phyloP scores from a whole-genome alignment of 441 rosid species.

The Populus hybrid region DNA sequence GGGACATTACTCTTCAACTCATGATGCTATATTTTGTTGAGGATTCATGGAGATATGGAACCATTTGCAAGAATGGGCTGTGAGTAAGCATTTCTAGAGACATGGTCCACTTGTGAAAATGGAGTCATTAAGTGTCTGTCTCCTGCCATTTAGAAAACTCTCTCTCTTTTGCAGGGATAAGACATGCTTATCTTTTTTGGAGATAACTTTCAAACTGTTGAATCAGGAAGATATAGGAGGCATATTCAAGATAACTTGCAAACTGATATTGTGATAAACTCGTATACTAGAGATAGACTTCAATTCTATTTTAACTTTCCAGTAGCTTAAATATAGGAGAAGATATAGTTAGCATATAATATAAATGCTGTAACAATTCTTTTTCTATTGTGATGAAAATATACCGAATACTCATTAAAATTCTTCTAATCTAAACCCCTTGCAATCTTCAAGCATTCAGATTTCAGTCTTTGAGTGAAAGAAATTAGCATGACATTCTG shows the following conservation, averaged over 20 bases:
- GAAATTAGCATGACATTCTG: not conserved
- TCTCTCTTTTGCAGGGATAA: too few species aligned
- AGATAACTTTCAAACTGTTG: not conserved
- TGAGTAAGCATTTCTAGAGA: not conserved
- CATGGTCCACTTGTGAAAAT: not conserved
- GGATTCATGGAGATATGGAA: not conserved
- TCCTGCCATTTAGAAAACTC: not conserved
- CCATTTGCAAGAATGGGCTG: not conserved
- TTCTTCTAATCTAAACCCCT: too few species aligned
- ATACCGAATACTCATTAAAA: too few species aligned
- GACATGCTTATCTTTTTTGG: not conserved
- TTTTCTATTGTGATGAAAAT: conserved; percentile 7
- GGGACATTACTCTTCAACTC: not conserved
- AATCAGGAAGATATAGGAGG: not conserved
- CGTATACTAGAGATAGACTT: not conserved
- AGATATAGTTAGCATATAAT: not conserved
- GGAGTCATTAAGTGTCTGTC: not conserved
- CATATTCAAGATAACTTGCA: not conserved
- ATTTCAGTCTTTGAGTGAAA: not conserved
- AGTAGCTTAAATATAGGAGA: not conserved
- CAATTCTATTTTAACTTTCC: not conserved
- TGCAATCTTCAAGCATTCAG: not conserved
- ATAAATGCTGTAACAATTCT: not conserved
- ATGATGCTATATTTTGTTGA: not conserved
- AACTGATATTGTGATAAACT: not conserved